These are phyloP conservation scores for Termitomyces sp. DNA, from an alignment of 768 basidiomycete genomes.

Conservation along the genomic window DNA sequence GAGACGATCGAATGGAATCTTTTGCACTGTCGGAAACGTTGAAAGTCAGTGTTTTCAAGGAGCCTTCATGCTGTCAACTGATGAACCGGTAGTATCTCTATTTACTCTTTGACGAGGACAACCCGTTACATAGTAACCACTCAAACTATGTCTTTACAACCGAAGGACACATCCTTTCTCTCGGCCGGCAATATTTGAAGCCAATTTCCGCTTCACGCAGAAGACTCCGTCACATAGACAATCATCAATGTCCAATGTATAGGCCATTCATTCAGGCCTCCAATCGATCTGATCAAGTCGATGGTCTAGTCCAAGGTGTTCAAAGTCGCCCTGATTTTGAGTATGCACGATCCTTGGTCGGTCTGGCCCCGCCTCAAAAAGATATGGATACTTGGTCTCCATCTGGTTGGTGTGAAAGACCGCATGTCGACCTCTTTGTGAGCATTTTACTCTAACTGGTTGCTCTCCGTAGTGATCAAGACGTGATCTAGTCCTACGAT, in stretches of 20 bases:
- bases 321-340: conserved; percentile 71
- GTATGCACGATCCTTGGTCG: conserved; percentile 71
- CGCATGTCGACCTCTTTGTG: conserved; percentile 64
- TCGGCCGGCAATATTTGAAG: conserved; percentile 50
- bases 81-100: conserved; percentile 69
- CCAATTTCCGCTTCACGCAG: conserved; percentile 54
- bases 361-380: conserved; percentile 36
- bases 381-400: conserved; percentile 60
- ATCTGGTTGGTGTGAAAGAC: conserved; percentile 72
- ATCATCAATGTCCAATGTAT: conserved; percentile 73
- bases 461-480: neutral
- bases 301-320: conserved; percentile 62
- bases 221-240: conserved; percentile 56
- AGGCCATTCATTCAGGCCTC: conserved; percentile 32
- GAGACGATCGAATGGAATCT: conserved; percentile 95
- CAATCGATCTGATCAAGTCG: conserved; percentile 22
- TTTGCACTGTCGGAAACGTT: conserved; percentile 92
- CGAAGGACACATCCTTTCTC: conserved; percentile 83
- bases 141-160: conserved; percentile 92
- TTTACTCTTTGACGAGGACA: conserved; percentile 85
- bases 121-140: conserved; percentile 65
- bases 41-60: conserved; percentile 48
- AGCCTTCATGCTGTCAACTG: neutral
- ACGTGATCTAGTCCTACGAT: conserved; percentile 59
- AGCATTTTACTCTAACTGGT: conserved; percentile 20